Base-by-base conservation (phyloP, 2,329 filamentous ascomycete genomes). In the Fusarium armeniacum region DNA sequence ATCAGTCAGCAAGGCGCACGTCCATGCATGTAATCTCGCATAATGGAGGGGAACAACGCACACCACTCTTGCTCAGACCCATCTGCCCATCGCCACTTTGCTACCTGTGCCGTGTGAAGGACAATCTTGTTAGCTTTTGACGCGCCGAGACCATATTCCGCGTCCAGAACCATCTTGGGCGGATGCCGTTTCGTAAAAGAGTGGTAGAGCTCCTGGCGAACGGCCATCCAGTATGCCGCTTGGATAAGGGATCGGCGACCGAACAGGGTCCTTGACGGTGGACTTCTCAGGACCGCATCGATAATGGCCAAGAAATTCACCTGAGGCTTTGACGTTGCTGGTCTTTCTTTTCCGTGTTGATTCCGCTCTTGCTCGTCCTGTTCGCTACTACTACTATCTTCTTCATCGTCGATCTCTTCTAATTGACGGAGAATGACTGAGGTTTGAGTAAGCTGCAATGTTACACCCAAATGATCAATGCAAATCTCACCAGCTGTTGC, bases 271-370 rank as follows among this genome's bases (percentile, higher is more conserved):
- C 78, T 74, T 2, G 79, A 78, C 3, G 79, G 78, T 4, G 78
- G 76, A 44, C 79, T 81, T 32, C 80, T 67, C 18, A 82, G 55
- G 3, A 82, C 79, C 0, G 80, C 78, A 38, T 82, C 79, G 12
- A 81, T 81, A 15, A 82, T 80, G 20, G 80, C 78, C 3, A 82
- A 73, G 53, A 82, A 82, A 66, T 82, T 82, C 18, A 80, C 77
- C 51, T 76, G 74, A 20, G 67, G 61, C 30, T 70, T 74, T 8
- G 72, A 49, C 18, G 60, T 62, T 35, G 1, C 60, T 38, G 1
- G 20, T 35, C 12, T 54, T 51, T 22, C 58, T 41, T 6, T 41
- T 32, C 9, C 45, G 38, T 18, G 24, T 44, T 20, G 54, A 47
- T 38, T 63, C 43, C 69, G 51, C 59, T 38, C 61, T 20, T 61